These are phyloP conservation scores for Zygosaccharomyces lentus DNA, from an alignment of 805 yeast genomes.

Conservation along the genomic window DNA sequence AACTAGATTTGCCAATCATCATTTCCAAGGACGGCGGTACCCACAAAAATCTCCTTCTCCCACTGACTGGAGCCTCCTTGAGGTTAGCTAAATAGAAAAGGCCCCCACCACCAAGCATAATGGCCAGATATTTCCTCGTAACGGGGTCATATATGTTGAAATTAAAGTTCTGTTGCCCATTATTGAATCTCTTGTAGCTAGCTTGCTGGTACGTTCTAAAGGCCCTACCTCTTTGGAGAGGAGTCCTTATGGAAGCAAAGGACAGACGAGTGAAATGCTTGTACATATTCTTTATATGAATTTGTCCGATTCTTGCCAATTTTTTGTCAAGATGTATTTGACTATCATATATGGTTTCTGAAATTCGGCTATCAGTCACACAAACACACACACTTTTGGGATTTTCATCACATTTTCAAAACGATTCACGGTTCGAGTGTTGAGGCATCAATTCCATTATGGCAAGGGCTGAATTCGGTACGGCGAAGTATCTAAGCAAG, in stretches of 20 bases:
- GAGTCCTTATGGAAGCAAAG: not conserved
- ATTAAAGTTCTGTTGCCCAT: slow-evolving; percentile 11
- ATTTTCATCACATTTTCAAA: no score
- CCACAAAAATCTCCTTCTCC: slow-evolving; percentile 67
- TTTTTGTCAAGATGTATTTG: no score
- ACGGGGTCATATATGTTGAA: slow-evolving; percentile 27
- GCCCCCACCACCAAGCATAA: slow-evolving; percentile 35
- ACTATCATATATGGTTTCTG: no score
- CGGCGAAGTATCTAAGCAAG: slow-evolving; percentile 68
- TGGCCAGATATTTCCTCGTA: slow-evolving; percentile 32
- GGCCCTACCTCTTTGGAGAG: not conserved
- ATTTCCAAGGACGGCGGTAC: slow-evolving; percentile 62
- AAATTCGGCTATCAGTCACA: no score
- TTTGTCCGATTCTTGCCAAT: no score
- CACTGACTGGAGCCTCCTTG: slow-evolving; percentile 78
- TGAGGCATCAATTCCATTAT: slow-evolving; percentile 25
- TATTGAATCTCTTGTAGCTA: slow-evolving; percentile 24
- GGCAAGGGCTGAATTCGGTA: slow-evolving; percentile 58
- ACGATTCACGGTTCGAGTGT: no score
- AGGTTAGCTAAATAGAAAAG: slow-evolving; percentile 49
- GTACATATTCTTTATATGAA: not conserved
- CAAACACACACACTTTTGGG: no score
- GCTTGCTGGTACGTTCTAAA: slow-evolving; percentile 8
- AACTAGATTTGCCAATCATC: slow-evolving; percentile 59
- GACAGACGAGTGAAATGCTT: not conserved